These are phyloP conservation scores for Alternaria sp. DNA, from an alignment of 2,329 filamentous ascomycete species.

Conservation along the genomic window DNA sequence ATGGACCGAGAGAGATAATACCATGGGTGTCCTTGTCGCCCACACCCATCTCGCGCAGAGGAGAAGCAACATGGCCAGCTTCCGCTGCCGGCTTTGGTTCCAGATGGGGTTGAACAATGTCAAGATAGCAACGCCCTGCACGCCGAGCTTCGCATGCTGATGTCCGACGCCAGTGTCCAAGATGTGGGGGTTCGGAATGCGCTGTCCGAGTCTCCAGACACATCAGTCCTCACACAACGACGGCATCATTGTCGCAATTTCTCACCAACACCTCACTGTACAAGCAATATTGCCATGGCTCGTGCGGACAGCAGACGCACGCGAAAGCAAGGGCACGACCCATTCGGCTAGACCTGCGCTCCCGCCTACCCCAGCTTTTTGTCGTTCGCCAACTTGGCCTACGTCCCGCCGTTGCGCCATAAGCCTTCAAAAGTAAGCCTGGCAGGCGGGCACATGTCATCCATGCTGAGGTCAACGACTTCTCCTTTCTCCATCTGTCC, in stretches of 20 bases:
- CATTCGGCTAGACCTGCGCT: conserved; percentile 16
- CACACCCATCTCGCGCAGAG: not conserved
- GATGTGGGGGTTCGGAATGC: conserved; percentile 18
- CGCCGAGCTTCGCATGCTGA: conserved; percentile 4
- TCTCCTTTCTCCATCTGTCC: not conserved
- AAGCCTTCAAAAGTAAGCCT: conserved; percentile 9
- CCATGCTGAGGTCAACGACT: not conserved
- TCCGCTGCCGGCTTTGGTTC: conserved; percentile 38
- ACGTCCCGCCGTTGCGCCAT: conserved; percentile 15
- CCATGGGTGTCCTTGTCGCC: conserved; percentile 4
- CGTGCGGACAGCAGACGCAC: not conserved
- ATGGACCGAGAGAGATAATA: conserved; percentile 6
- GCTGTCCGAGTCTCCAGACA: conserved; percentile 19
- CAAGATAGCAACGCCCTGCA: conserved; percentile 13
- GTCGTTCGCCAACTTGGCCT: conserved; percentile 9
- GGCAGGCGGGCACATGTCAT: conserved; percentile 4
- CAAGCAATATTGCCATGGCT: not conserved
- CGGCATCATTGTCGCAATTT: no score
- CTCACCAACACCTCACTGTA: not conserved
- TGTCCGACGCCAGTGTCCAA: conserved; percentile 3
- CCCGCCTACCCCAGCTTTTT: conserved; percentile 19
- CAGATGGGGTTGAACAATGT: conserved; percentile 31
- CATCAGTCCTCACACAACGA: conserved; percentile 5
- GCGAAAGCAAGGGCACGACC: not conserved
- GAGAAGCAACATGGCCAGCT: conserved; percentile 2